Evolutionary conservation across 208 protist species (phyloP).

Genomic region (Trypanosomatidae sp.): DNA sequence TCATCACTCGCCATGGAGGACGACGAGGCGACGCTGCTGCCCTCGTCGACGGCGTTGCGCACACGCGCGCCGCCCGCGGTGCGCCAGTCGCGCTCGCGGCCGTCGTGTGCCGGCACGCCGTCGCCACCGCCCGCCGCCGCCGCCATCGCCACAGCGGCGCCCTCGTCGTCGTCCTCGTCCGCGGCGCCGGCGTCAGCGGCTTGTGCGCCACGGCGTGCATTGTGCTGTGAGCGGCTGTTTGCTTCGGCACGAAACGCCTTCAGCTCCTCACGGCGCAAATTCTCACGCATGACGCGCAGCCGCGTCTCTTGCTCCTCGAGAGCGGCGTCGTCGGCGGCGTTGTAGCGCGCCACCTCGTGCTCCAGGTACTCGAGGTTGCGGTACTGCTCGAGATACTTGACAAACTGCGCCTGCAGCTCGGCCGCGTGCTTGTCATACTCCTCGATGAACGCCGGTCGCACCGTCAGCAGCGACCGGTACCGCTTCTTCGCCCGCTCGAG

Average conservation of each 20-base stretch:
- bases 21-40: conserved; percentile 27
- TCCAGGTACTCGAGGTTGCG: conserved; percentile 92
- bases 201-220: conserved; percentile 6
- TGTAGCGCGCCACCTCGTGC: conserved; percentile 79
- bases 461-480: conserved; percentile 73
- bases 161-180: conserved; percentile 22
- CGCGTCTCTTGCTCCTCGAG: conserved; percentile 81
- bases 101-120: background rate
- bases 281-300: conserved; percentile 82
- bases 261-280: conserved; percentile 78
- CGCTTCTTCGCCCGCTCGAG: conserved; percentile 89
- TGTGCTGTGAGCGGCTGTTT: conserved; percentile 2
- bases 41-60: conserved; percentile 32
- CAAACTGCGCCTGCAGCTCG: conserved; percentile 87
- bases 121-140: background rate
- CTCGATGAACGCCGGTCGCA: conserved; percentile 89
- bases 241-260: conserved; percentile 50
- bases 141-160: conserved; percentile 12
- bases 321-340: conserved; percentile 70
- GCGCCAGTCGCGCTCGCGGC: conserved; percentile 6
- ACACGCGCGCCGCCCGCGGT: conserved; percentile 4
- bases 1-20: conserved; percentile 1
- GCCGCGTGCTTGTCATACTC: conserved; percentile 90
- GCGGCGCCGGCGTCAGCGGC: conserved; percentile 3
- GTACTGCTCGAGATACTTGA: conserved; percentile 89